Evolutionary conservation across 1,284 basidiomycete genomes (phyloP).

Genomic region (Ceratorhiza oryzae-sativae): DNA sequence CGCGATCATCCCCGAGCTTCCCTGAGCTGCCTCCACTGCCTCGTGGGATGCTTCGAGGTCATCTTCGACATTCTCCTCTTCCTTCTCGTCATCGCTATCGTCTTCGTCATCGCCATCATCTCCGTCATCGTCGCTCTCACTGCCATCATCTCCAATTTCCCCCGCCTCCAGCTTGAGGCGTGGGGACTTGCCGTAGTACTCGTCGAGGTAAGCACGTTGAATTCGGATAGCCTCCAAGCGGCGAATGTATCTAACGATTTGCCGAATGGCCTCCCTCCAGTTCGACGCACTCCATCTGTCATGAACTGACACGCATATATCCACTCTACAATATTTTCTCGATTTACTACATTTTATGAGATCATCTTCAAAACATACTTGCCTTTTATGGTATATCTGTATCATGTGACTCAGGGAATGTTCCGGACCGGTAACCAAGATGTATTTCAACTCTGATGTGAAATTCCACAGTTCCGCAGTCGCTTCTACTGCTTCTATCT

Average conservation of each 20-base stretch:
- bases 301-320: no score
- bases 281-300: background rate
- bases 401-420: no score
- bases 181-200: conserved; percentile 13
- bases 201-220: conserved; percentile 8
- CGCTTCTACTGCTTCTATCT: no score
- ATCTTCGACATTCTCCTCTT: background rate
- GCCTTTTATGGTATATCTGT: no score
- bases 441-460: no score
- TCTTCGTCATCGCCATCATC: background rate
- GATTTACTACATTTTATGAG: no score
- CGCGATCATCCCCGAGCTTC: background rate
- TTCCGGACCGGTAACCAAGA: no score
- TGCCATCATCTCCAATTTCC: background rate
- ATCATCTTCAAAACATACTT: no score
- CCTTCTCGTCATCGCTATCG: background rate
- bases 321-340: no score
- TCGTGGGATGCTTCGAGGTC: background rate
- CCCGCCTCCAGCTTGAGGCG: background rate
- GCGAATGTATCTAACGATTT: conserved; percentile 18
- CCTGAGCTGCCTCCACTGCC: background rate
- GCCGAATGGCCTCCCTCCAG: conserved; percentile 6
- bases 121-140: background rate
- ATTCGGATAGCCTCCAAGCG: conserved; percentile 20
- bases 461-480: no score